Conservation (phyloP, 1,284 basidiomycete genomes). For the Cystobasidium sp. region DNA sequence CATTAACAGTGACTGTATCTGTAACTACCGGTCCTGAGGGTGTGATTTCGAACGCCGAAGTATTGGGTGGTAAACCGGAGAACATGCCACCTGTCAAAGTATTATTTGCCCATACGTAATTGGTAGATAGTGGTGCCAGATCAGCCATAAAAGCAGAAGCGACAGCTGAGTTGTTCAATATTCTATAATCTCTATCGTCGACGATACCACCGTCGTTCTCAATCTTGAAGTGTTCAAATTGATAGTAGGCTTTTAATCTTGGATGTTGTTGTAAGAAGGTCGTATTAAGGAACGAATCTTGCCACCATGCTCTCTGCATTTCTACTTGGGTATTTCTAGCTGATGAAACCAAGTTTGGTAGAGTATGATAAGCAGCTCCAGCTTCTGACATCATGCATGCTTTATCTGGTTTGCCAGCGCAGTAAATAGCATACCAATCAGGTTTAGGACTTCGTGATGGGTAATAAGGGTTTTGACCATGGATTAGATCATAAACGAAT, state of each 20-base stretch:
- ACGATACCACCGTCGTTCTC: slow-evolving; percentile 48
- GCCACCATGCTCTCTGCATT: slow-evolving; percentile 53
- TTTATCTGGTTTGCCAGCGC: slow-evolving; percentile 47
- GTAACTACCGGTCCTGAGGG: slow-evolving; percentile 27
- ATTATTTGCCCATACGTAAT: slow-evolving; percentile 43
- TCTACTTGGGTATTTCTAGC: slow-evolving; percentile 44
- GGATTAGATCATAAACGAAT: slow-evolving; percentile 42
- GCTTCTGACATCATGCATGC: slow-evolving; percentile 53
- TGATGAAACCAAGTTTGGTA: slow-evolving; percentile 39
- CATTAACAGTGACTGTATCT: slow-evolving; percentile 26
- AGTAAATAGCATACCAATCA: slow-evolving; percentile 50
- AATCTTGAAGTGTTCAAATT: slow-evolving; percentile 45
- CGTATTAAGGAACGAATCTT: slow-evolving; percentile 47
- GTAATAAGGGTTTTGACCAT: slow-evolving; percentile 37
- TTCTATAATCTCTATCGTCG: slow-evolving; percentile 52
- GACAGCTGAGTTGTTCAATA: slow-evolving; percentile 48
- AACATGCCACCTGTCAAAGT: slow-evolving; percentile 5
- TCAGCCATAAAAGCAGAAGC: slow-evolving; percentile 47
- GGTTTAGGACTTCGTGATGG: slow-evolving; percentile 10
- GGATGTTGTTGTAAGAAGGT: slow-evolving; percentile 35
- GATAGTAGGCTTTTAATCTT: slow-evolving; percentile 17
- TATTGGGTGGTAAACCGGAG: slow-evolving; percentile 11
- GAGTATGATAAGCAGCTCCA: slow-evolving; percentile 53
- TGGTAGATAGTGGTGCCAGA: slow-evolving; percentile 43
- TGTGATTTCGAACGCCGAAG: slow-evolving; percentile 27